A percentile compares a stretch with the other conserved stretches of the same genome.
Evolutionary conservation across 75 land plant genomes (phyloP).

Genomic region (Pinus taeda): DNA sequence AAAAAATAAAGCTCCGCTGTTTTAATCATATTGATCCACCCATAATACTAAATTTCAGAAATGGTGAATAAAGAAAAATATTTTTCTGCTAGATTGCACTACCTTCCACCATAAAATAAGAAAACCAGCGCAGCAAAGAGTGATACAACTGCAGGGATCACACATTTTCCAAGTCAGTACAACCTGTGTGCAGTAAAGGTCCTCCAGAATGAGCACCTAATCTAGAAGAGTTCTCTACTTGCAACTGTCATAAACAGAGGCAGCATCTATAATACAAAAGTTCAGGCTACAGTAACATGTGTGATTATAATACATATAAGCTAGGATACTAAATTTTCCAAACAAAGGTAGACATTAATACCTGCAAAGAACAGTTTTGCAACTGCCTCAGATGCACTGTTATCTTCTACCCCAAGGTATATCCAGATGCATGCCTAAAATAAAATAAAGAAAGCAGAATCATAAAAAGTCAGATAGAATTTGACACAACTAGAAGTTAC

Average conservation of each 20-base stretch:
- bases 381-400: constrained; percentile 27
- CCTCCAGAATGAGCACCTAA: not conserved
- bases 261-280: not conserved
- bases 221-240: not conserved
- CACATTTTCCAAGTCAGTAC: not conserved
- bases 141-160: constrained; percentile 39
- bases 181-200: not conserved
- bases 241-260: not conserved
- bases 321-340: not conserved
- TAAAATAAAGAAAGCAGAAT: not conserved
- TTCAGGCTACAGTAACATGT: not conserved
- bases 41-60: not conserved
- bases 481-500: constrained; percentile 1
- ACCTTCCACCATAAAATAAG: constrained; percentile 56
- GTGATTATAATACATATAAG: not conserved
- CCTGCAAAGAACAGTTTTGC: constrained; percentile 69
- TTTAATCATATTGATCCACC: not conserved
- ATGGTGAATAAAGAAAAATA: not conserved
- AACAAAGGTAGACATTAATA: constrained; percentile 4
- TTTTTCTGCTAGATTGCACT: not conserved
- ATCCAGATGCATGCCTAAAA: constrained; percentile 57
- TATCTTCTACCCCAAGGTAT: constrained; percentile 23
- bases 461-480: not conserved
- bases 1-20: not conserved
- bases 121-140: constrained; percentile 51